A percentile compares a stretch with the other conserved stretches of the same genome.
phyloP scores from a whole-genome alignment of 306 rosid species.

The Vigna trinervia region DNA sequence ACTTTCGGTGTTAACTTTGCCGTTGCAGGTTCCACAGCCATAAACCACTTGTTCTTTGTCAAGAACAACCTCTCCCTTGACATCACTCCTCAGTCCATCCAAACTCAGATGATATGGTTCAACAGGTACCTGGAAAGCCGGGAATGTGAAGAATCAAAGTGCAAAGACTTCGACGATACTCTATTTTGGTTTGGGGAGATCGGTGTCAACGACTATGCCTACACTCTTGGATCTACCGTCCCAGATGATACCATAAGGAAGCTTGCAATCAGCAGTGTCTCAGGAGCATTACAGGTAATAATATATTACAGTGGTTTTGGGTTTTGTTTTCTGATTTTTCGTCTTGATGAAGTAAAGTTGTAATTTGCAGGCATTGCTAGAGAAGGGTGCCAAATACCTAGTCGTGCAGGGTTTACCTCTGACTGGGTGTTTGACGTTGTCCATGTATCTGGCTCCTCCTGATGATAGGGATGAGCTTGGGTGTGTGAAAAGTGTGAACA shows the following conservation, averaged over 20 bases:
- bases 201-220: constrained; percentile 97
- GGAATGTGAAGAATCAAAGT: constrained; percentile 49
- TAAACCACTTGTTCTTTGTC: constrained; percentile 75
- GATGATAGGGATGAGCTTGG: constrained; percentile 76
- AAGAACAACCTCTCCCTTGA: constrained; percentile 75
- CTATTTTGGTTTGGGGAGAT: constrained; percentile 97
- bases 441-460: constrained; percentile 67
- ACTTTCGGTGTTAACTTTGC: constrained; percentile 87
- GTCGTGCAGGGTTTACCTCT: constrained; percentile 82
- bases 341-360: neutral
- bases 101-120: constrained; percentile 83
- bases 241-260: constrained; percentile 59
- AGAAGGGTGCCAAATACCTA: constrained; percentile 86
- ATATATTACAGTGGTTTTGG: neutral
- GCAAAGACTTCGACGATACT: constrained; percentile 65
- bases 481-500: constrained; percentile 76
- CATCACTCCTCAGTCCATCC: constrained; percentile 75
- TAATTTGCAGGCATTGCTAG: constrained; percentile 62
- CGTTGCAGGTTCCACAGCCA: constrained; percentile 91
- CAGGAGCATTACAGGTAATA: constrained; percentile 66
- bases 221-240: constrained; percentile 72
- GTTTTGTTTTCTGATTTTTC: neutral
- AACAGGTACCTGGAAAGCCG: constrained; percentile 59
- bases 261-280: constrained; percentile 59
- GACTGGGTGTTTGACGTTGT: constrained; percentile 74